Evolutionary conservation across 2,329 filamentous ascomycete species (phyloP), one percentile per base, ranked within the genome.

Genomic region (Penicillium paneum): DNA sequence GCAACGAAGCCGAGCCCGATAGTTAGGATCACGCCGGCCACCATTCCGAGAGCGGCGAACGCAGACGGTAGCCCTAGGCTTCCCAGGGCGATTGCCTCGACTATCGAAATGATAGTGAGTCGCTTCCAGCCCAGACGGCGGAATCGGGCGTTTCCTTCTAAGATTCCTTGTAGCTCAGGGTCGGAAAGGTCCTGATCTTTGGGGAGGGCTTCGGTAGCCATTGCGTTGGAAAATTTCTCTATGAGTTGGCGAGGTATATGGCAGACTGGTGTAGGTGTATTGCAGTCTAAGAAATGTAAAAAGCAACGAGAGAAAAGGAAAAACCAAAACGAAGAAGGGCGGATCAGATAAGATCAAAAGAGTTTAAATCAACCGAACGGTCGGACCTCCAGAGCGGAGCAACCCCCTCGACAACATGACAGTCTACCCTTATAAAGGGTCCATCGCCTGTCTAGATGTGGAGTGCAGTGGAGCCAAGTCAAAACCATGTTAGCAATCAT

Each of bases 311-410:
- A 40, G 11, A 21, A 21, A 43, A 8, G 3, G 2, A 31, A 32
- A 47, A 13, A 36, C 2, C 35, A 13, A n/a, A 49, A 28, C 12
- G 24, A 19, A 26, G 28, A 35, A 48, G 32, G 24, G n/a, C 36
- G 35, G 43, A 52, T 52, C 50, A 52, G 50, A 52, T 52, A 52
- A 52, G 50, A 52, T 52, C 50, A 52, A 35, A 35, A 48, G 29
- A 32, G 24, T 15, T 32, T 10, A 47, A 40, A 40, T 24, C 15
- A 7, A 17, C 34, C 41, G 47, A 38, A 38, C 21, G 46, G 32
- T 40, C 46, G 46, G 34, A 47, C 44, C 12, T 36, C 15, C 12
- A 24, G n/a, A 44, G 48, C 44, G 48, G 48, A 50, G 48, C 28
- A 44, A 41, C 6, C 38, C 36, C 29, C 39, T 50, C 48, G 28